Percentiles rank a stretch among this genome's conserved stretches.
phyloP scores from a whole-genome alignment of 305 asterid species.

The Fraxinus dipetala region DNA sequence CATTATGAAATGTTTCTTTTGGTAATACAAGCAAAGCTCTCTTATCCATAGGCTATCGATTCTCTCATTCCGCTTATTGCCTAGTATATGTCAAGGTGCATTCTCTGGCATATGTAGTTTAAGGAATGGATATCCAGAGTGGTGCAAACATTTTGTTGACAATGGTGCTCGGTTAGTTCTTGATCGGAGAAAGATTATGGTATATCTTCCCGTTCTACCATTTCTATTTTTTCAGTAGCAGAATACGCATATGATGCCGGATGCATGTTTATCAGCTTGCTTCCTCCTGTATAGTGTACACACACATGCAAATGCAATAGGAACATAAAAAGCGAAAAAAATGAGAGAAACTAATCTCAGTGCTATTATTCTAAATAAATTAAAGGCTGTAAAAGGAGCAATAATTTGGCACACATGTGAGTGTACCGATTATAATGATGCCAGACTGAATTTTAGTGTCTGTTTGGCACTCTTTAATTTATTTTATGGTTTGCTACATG shows the following conservation, averaged over 20 bases:
- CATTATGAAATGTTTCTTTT: slow-evolving; percentile 6
- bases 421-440: background rate
- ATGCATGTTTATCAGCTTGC: background rate
- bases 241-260: background rate
- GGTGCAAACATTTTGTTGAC: slow-evolving; percentile 62
- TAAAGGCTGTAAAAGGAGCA: background rate
- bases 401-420: background rate
- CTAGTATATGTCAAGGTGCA: background rate
- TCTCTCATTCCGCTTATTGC: background rate
- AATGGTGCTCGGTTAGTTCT: slow-evolving; percentile 69
- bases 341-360: background rate
- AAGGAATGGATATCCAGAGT: slow-evolving; percentile 64
- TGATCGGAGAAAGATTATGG: slow-evolving; percentile 72
- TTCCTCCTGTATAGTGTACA: background rate
- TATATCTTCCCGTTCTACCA: slow-evolving; percentile 28
- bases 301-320: no score
- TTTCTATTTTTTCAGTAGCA: slow-evolving; percentile 5
- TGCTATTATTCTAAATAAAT: background rate
- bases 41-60: background rate
- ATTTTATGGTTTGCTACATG: no score
- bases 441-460: background rate
- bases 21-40: slow-evolving; percentile 9
- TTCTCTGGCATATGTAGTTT: slow-evolving; percentile 40
- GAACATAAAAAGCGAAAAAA: no score
- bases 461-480: no score